Evolutionary conservation across 208 protist genomes (phyloP).

Genomic region (Phytomonas francai): DNA sequence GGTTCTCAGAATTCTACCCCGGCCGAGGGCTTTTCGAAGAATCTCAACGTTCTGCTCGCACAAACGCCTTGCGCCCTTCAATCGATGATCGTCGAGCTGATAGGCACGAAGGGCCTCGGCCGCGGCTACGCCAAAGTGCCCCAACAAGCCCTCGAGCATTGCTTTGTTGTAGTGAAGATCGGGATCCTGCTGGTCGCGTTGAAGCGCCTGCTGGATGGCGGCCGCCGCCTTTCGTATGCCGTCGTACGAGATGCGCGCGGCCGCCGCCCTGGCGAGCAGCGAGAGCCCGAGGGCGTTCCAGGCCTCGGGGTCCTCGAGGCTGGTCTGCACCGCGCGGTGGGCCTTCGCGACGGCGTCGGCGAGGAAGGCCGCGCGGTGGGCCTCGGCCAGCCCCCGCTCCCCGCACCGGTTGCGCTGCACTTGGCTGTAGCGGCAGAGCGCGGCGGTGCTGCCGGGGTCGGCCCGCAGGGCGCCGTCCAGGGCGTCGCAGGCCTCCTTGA

Average conservation of each 20-base stretch:
- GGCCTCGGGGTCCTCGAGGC: constrained; percentile 41
- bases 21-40: constrained; percentile 27
- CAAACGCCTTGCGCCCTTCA: constrained; percentile 33
- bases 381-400: constrained; percentile 30
- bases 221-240: constrained; percentile 31
- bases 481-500: constrained; percentile 65
- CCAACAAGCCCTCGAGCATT: constrained; percentile 59
- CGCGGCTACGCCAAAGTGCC: constrained; percentile 54
- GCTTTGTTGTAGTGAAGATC: constrained; percentile 80
- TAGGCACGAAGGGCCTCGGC: constrained; percentile 41
- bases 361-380: constrained; percentile 35
- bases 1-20: constrained; percentile 33
- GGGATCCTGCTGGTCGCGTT: constrained; percentile 36
- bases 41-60: constrained; percentile 44
- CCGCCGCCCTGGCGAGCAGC: constrained; percentile 49
- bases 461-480: constrained; percentile 61
- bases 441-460: constrained; percentile 29
- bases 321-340: constrained; percentile 37
- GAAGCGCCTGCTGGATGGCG: constrained; percentile 56
- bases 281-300: constrained; percentile 70
- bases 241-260: constrained; percentile 39
- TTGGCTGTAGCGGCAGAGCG: constrained; percentile 78
- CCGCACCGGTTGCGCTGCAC: constrained; percentile 67
- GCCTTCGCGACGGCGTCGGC: constrained; percentile 49
- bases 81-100: constrained; percentile 40